A percentile compares a stretch with the other conserved stretches of the same genome.
Conservation (phyloP, 1,139 yeast species). For the Protomyces macrosporus region DNA sequence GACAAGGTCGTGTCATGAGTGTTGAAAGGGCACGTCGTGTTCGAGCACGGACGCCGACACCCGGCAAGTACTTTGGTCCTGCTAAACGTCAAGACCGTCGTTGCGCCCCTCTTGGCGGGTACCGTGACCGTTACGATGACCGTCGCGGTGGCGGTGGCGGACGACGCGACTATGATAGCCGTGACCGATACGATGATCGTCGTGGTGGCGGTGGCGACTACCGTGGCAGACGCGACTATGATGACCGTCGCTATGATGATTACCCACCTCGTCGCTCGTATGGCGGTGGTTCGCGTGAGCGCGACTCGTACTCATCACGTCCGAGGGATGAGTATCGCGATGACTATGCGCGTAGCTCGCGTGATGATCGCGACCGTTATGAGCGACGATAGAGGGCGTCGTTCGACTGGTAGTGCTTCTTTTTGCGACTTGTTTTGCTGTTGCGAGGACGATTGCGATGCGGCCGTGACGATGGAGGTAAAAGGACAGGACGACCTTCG, state of each 20-base stretch:
- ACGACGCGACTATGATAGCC: slow-evolving; percentile 32
- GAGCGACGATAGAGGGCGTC: background rate
- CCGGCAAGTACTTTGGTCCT: slow-evolving; percentile 44
- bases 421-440: background rate
- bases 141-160: slow-evolving; percentile 35
- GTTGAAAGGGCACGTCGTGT: slow-evolving; percentile 42
- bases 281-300: slow-evolving; percentile 13
- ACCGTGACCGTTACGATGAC: slow-evolving; percentile 33
- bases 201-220: slow-evolving; percentile 12
- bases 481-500: too few species aligned
- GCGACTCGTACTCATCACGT: background rate
- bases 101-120: slow-evolving; percentile 29
- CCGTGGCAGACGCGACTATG: slow-evolving; percentile 13
- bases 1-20: slow-evolving; percentile 38
- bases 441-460: too few species aligned
- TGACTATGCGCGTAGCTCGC: background rate
- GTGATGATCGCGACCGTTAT: background rate
- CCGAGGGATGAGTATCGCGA: background rate
- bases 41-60: slow-evolving; percentile 42
- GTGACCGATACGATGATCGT: background rate
- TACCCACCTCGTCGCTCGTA: slow-evolving; percentile 9
- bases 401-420: background rate
- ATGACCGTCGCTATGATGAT: slow-evolving; percentile 24
- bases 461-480: too few species aligned
- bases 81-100: slow-evolving; percentile 34